Base-by-base conservation (phyloP, 139 green algal genomes). In the Desmodesmus armatus region DNA sequence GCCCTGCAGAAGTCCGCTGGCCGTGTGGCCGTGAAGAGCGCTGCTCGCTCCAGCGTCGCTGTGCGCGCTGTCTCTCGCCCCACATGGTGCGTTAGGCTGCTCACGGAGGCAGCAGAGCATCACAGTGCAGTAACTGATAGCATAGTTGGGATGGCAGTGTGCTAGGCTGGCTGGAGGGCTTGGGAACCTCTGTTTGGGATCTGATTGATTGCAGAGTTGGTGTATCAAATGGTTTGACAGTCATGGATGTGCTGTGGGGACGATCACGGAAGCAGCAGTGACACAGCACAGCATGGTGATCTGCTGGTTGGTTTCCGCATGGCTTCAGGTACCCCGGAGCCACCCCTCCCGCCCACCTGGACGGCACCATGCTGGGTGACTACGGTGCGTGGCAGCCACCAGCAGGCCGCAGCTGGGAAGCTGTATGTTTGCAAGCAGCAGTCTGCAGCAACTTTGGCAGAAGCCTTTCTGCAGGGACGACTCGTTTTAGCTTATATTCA, bases 311-410 rank as follows among this genome's bases (percentile, higher is more conserved):
- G 37, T 75, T 15, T 75, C 17, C 17, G 62, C 29, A 49, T 80
- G 73, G 31, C n/a, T 82, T n/a, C 39, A 86, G 80, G 90, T 93
- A 93, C 85, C 87, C 90, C 39, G 91, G 91, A 47, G 90, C 90
- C 37, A 92, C 87, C 35, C 78, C 91, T 27, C 91, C 91, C 27
- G 70, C 71, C 19, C 87, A 94, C 90, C 88, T 94, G 82, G 86
- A 94, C 47, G 90, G 90, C 80, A 74, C 86, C 84, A 84, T 94
- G 88, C 60, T 85, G 41, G 89, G 87, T 44, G 89, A 91, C 85
- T 92, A 89, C 31, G 85, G 88, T 84, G 17, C n/a, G n/a, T n/a
- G n/a, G n/a, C n/a, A n/a, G 19, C 9, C 25, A 39, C 15, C 71
- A 60, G 39, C 71, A 40, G 71, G 43, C 33, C 15, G 25, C 41